These are phyloP conservation scores for Dactylonectria estremocensis DNA, from an alignment of 2,329 filamentous ascomycete species.

Conservation along the genomic window DNA sequence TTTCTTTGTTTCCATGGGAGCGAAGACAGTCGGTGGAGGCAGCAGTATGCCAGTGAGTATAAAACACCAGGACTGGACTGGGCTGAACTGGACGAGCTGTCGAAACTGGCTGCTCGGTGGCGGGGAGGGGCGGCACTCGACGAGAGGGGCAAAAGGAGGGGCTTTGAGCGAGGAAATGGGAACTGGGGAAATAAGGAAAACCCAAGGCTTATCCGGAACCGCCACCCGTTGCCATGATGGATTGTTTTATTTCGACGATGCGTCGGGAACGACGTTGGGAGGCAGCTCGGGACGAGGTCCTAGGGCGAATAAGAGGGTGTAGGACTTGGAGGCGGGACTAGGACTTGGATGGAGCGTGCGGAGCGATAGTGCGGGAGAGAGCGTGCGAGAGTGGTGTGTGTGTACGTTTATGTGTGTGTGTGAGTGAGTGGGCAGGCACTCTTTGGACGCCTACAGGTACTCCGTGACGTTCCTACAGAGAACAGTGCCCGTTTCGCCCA, in stretches of 20 bases:
- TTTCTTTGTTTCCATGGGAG: slow-evolving; percentile 52
- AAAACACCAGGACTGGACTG: not conserved
- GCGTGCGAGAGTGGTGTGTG: slow-evolving; percentile 16
- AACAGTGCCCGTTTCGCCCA: not conserved
- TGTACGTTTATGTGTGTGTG: slow-evolving; percentile 3
- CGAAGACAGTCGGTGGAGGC: not conserved
- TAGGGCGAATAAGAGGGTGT: slow-evolving; percentile 50
- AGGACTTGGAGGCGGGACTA: slow-evolving; percentile 49
- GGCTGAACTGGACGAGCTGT: not conserved
- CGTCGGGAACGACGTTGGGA: slow-evolving; percentile 38
- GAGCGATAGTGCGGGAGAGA: not conserved
- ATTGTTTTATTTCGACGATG: slow-evolving; percentile 40
- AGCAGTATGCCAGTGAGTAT: slow-evolving; percentile 1
- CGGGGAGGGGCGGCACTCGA: not conserved
- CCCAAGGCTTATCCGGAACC: slow-evolving; percentile 36
- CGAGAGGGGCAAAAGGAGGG: slow-evolving; percentile 24
- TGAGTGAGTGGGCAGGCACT: not conserved
- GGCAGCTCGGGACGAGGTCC: slow-evolving; percentile 48
- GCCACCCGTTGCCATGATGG: slow-evolving; percentile 46
- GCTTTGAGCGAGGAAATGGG: slow-evolving; percentile 9
- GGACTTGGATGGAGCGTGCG: slow-evolving; percentile 42
- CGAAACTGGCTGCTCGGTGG: slow-evolving; percentile 9
- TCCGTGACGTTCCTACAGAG: no score
- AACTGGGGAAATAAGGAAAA: slow-evolving; percentile 22
- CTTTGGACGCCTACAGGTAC: not conserved